Base-by-base conservation (phyloP, 1,284 basidiomycete species). In the Porphyrellus sp. region DNA sequence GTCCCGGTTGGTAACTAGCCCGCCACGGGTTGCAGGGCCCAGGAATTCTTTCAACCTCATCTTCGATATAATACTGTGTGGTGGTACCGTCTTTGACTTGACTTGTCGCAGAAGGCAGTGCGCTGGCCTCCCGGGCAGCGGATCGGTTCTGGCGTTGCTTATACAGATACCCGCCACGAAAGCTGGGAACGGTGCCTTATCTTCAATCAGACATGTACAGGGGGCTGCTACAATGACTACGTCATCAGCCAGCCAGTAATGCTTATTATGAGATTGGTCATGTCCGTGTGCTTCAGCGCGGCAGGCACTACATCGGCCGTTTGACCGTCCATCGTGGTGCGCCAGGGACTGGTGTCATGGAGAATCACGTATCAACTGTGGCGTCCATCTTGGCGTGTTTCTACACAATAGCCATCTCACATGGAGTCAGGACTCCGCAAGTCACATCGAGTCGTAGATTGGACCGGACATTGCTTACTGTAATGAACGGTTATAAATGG, bases 251-350 rank as follows among this genome's bases (percentile, higher is more conserved):
- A 81, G 52, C 79, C 85, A 31, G 80, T 63, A 79, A 79, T 48
- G 88, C 89, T 2, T 91, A 86, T 72, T 92, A 90, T 62, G 89
- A 91, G 64, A 77, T 92, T 56, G 76, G 78, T 23, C 81, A 74
- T 49, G 75, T 86, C 47, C 74, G 77, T 41, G 76, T 85, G n/a
- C 39, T 85, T 79, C 64, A 77, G 81, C 57, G 51, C 57, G 9
- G 41, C 39, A 12, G 60, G 62, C 25, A 51, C 45, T 5, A 57
- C 23, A 37, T 68, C 64, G 4, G 44, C 60, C 12, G 55, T 72
- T 15, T 56, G 67, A 16, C 53, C 61, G 18, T 54, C 68, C 7
- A 50, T 34, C 12, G 63, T 20, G 46, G 51, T 39, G 40, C 50
- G 21, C 37, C 53, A 8, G 57, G 55, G 8, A 13, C 63, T 8